Base-by-base conservation (phyloP, 768 basidiomycete genomes). In the Wakefieldia striispora region DNA sequence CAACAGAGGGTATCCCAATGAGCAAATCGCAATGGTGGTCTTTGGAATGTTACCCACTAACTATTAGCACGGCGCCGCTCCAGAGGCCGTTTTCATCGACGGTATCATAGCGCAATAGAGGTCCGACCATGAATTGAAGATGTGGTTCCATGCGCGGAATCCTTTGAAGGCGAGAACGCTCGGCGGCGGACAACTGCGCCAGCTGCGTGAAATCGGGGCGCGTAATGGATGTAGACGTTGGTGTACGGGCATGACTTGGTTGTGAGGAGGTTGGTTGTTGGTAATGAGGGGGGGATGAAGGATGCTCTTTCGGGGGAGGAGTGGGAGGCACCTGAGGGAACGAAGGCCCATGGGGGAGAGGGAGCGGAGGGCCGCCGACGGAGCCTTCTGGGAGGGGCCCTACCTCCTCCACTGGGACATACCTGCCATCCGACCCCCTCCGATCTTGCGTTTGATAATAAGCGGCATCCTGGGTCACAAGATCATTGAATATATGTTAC, bases 91-190 rank as follows among this genome's bases (percentile, higher is more conserved):
- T 72, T 52, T 83, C 73, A 56, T 90, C 85, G 21, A 90, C 80
- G 0, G 93, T 98, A 63, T 97, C 94, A 61, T 92, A 97, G 36
- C 88, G 83, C 53, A 97, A 70, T 16, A 97, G 72, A 19, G 93
- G 93, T 0, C 94, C 93, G 48, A 88, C 91, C 91, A 95, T 94
- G 60, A 95, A 80, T 66, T 88, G 86, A 23, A 97, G 76, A 67
- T 88, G 80, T 9, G 93, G 93, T 19, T 84, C 70, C 88, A 90
- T 95, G 36, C 81, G 75, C 17, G 80, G 80, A 6, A 79, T 72
- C 43, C 74, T 73, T 33, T 84, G 71, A 7, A 72, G 68, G 42
- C 78, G 70, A n/a, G 88, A 82, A 39, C 88, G 75, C 57, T 91
- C 86, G 33, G 82, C 76, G 1, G 88, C 77, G 36, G 71, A 72